Evolutionary conservation across 805 yeast genomes (phyloP).

Genomic region (Kuraishia capsulata): DNA sequence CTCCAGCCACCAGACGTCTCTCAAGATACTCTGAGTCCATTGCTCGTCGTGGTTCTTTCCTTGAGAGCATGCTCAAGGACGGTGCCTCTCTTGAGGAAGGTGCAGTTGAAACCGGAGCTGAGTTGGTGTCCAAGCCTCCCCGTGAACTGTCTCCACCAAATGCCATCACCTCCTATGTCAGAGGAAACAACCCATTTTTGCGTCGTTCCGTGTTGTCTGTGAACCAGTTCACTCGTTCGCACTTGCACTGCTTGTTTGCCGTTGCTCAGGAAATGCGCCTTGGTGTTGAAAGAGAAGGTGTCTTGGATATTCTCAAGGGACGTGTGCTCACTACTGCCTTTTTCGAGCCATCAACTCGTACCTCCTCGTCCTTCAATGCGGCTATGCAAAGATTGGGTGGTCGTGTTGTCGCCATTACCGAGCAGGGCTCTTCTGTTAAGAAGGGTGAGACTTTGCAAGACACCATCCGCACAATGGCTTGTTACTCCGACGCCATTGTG

Average conservation of each 20-base stretch:
- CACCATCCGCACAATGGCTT: constrained; percentile 88
- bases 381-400: constrained; percentile 99
- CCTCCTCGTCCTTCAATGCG: constrained; percentile 94
- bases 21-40: constrained; percentile 43
- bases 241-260: constrained; percentile 85
- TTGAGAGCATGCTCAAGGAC: constrained; percentile 12
- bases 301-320: constrained; percentile 82
- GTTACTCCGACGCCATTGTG: constrained; percentile 95
- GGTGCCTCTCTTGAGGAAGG: constrained; percentile 21
- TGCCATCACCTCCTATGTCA: constrained; percentile 68
- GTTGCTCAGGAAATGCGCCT: constrained; percentile 98
- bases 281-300: constrained; percentile 95
- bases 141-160: constrained; percentile 68
- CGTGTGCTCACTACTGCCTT: constrained; percentile 90
- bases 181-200: constrained; percentile 82
- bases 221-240: constrained; percentile 76
- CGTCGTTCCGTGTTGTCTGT: constrained; percentile 85
- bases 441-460: constrained; percentile 98
- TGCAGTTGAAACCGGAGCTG: constrained; percentile 43
- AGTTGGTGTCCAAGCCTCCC: constrained; percentile 65
- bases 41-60: constrained; percentile 26
- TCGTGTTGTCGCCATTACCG: constrained; percentile 80
- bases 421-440: constrained; percentile 86
- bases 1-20: constrained; percentile 27
- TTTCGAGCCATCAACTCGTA: constrained; percentile 97